Base-by-base conservation (phyloP, 768 basidiomycete genomes). In the Mycena galopus region DNA sequence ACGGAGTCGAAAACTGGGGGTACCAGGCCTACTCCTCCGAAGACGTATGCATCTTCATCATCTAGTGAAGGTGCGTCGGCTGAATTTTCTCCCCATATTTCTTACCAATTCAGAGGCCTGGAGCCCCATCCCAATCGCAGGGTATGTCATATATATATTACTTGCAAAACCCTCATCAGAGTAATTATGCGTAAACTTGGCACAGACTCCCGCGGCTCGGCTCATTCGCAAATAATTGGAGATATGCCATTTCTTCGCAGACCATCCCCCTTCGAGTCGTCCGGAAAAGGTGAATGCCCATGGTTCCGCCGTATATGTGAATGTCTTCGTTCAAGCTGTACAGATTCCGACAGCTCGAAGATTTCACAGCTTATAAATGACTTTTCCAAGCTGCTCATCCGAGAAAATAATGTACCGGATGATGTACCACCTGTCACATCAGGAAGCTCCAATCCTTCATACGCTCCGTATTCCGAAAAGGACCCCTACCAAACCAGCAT, bases 401-500 rank as follows among this genome's bases (percentile, higher is more conserved):
- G 14, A 44, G 42, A 7, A 11, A 44, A 11, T 44, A 21, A 44
- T 44, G 19, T 17, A 44, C 10, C 14, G 39, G 39, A 39, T 10
- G 17, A 39, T n/a, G 21, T 47, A 47, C 44, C 44, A 17, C 44
- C 21, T n/a, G 44, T 47, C 21, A n/a, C 21, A n/a, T 7, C 44
- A n/a, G 44, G 44, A 47, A 47, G 44, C 44, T 63, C 88, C 19
- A 89, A 90, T 73, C 92, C 94, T 4, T 80, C 88, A 3, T 96
- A 91, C 78, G 80, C 81, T 57, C 81, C 85, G 8, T 90, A 85
- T 71, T 79, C 58, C 47, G 94, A 96, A 78, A 94, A 94, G 77
- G 95, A 96, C 74, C 77, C 83, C 53, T 78, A 82, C 6, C 87
- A 82, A 70, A 75, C 84, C 19, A 84, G 61, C 60, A 70, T 82